Percentiles rank a stretch among this genome's conserved stretches.
These are phyloP conservation scores for Pezizomycotina sp. DNA, from an alignment of 2,329 filamentous ascomycete genomes.

Conservation along the genomic window DNA sequence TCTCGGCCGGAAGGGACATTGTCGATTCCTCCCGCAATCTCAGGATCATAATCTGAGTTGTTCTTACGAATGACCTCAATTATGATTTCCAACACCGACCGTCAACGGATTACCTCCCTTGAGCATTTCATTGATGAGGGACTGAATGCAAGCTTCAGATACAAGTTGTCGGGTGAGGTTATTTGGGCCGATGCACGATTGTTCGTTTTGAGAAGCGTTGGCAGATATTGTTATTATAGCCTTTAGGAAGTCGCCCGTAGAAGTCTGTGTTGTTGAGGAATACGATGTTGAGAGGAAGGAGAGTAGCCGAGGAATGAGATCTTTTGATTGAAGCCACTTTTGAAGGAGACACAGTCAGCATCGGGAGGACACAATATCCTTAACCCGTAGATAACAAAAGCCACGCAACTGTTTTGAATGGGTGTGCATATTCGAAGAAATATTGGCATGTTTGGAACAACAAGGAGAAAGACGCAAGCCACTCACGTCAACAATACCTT, in stretches of 20 bases:
- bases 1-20: constrained; percentile 68
- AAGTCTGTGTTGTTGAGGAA: constrained; percentile 81
- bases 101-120: constrained; percentile 84
- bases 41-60: constrained; percentile 95
- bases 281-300: constrained; percentile 74
- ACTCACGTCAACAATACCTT: constrained; percentile 80
- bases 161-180: constrained; percentile 90
- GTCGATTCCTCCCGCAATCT: constrained; percentile 60
- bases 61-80: constrained; percentile 99
- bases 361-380: background rate
- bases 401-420: too few species aligned
- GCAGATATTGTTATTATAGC: constrained; percentile 98
- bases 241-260: constrained; percentile 92
- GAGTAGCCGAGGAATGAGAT: constrained; percentile 72
- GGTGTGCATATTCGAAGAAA: constrained; percentile 3
- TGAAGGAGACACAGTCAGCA: constrained; percentile 20
- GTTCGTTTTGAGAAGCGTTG: constrained; percentile 93
- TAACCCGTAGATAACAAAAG: constrained; percentile 2
- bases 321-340: constrained; percentile 80
- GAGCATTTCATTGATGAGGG: constrained; percentile 81
- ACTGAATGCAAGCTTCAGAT: constrained; percentile 65
- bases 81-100: constrained; percentile 87
- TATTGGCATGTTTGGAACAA: background rate
- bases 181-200: constrained; percentile 96
- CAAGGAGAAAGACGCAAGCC: constrained; percentile 1